Conservation (phyloP, 2,329 filamentous ascomycete genomes). For the Monosporascus sp. region DNA sequence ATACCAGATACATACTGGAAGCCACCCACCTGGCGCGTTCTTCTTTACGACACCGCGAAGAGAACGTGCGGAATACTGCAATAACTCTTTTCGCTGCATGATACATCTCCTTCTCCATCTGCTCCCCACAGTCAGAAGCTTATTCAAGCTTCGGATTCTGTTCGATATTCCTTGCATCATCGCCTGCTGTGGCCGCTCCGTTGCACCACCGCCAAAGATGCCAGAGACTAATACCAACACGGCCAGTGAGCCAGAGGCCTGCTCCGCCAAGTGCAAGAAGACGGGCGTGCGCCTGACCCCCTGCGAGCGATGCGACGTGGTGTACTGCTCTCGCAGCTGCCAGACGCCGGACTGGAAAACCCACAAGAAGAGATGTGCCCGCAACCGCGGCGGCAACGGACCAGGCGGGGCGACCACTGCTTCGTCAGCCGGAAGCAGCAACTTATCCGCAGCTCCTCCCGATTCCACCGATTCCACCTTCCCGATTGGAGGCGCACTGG, state of each 20-base stretch:
- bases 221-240: background rate
- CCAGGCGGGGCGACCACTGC: background rate
- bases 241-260: background rate
- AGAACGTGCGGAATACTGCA: too few relatives aligned
- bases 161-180: too few relatives aligned
- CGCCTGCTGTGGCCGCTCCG: too few relatives aligned
- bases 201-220: background rate
- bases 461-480: slow-evolving; percentile 5
- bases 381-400: slow-evolving; percentile 13
- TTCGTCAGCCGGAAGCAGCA: too few relatives aligned
- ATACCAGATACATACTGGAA: too few relatives aligned
- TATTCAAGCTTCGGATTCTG: too few relatives aligned
- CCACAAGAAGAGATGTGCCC: slow-evolving; percentile 39
- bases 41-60: too few relatives aligned
- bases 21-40: too few relatives aligned
- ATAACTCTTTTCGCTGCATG: too few relatives aligned
- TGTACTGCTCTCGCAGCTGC: slow-evolving; percentile 42
- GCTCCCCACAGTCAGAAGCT: too few relatives aligned
- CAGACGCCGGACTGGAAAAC: slow-evolving; percentile 45
- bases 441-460: background rate
- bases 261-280: slow-evolving; percentile 2
- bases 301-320: slow-evolving; percentile 2
- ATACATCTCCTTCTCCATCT: too few relatives aligned
- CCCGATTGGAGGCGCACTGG: slow-evolving; percentile 14
- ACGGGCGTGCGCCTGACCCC: background rate